These are phyloP conservation scores for Sarocladium kiliense DNA, from an alignment of 2,329 filamentous ascomycete genomes.

Conservation along the genomic window DNA sequence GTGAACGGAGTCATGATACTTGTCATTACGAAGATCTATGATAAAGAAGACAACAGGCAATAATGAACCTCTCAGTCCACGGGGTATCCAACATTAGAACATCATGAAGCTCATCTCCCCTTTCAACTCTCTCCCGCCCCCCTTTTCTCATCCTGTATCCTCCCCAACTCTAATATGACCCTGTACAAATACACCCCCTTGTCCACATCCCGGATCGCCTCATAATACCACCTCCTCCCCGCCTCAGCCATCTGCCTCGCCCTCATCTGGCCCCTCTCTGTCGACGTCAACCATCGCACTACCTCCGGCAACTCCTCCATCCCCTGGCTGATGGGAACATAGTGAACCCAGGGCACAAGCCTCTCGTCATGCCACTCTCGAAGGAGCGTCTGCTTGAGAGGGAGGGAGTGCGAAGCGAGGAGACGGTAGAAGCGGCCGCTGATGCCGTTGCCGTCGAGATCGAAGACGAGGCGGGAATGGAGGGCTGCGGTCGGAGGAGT, in stretches of 20 bases:
- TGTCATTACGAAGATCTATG: not conserved
- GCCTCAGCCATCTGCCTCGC: conserved; percentile 47
- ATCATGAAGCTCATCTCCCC: not conserved
- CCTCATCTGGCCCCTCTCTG: conserved; percentile 37
- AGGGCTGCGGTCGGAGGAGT: conserved; percentile 30
- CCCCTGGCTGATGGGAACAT: conserved; percentile 45
- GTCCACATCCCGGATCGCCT: conserved; percentile 52
- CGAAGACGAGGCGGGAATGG: conserved; percentile 37
- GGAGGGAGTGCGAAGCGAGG: conserved; percentile 38
- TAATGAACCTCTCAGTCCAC: not conserved
- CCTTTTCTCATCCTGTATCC: conserved; percentile 2
- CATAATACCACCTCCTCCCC: conserved; percentile 49
- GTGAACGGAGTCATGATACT: not conserved
- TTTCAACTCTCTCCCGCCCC: not conserved
- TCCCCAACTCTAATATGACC: not conserved
- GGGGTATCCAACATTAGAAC: not conserved
- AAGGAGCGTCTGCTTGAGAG: conserved; percentile 47
- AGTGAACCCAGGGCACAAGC: conserved; percentile 51
- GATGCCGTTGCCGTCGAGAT: conserved; percentile 52
- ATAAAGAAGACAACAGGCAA: not conserved
- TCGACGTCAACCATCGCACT: conserved; percentile 38
- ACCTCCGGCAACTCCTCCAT: conserved; percentile 48
- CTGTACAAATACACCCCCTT: conserved; percentile 15
- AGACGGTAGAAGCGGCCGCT: conserved; percentile 48
- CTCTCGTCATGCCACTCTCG: conserved; percentile 55